Evolutionary conservation across 2,329 filamentous ascomycete species (phyloP), one percentile per base, ranked within the genome.

Genomic region (Hortaea werneckii): DNA sequence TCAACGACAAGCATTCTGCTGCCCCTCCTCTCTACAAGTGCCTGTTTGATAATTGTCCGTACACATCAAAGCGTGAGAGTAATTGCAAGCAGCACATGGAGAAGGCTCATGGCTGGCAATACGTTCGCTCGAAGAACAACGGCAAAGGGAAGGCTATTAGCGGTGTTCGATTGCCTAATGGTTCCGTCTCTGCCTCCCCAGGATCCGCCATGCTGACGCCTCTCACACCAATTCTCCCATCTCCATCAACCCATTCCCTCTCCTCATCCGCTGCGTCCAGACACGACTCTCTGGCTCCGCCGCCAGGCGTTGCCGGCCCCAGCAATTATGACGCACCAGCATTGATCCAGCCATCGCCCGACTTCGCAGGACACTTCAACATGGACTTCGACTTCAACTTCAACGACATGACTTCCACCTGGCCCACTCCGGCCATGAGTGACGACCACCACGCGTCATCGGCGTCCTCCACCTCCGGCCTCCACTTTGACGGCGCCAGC

Each of bases 31-130:
- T 94, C 71, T 95, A 81, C 67, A 81, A 86, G 69, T 98, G 92
- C 69, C 69, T 80, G 41, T 96, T 78, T 68, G 76, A 80, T 57
- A 83, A 83, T 26, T 96, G 92, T 74, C 81, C 85, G 0, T 96
- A 96, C 72, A 85, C 87, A 61, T 95, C 89, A 8, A 96, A 96
- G 75, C 83, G 89, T 48, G 85, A 95, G 70, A 92, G 85, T 52
- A 96, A 96, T 67, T 94, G 87, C 77, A 95, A 95, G 65, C 90
- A 95, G 67, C 89, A 96, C 69, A 95, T 95, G 89, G 90, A 96
- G 72, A 95, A 95, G 68, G 84, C 87, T 0, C 89, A 96, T 60
- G 82, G 83, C 48, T 95, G 87, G 84, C 75, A 76, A n/a, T 95
- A 95, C 57, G 77, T 89, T 45, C 85, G 90, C 53, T 90, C 87